Evolutionary conservation across 768 basidiomycete genomes (phyloP).

Genomic region (Calocybe cyanea): DNA sequence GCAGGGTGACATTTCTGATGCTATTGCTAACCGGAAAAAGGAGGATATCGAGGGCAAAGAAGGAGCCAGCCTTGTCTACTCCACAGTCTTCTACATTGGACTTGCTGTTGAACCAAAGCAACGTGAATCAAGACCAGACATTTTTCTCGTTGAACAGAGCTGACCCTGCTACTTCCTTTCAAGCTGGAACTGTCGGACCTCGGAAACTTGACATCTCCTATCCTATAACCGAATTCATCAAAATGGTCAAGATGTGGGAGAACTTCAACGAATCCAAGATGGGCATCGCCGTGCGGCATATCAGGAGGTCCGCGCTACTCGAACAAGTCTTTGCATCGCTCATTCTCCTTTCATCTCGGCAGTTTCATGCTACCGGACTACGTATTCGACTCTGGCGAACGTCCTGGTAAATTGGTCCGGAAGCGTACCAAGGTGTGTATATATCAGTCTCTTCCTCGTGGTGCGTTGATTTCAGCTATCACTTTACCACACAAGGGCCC

Average conservation of each 20-base stretch:
- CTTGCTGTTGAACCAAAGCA: slow-evolving; percentile 88
- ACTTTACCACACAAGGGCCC: slow-evolving; percentile 40
- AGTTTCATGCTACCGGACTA: slow-evolving; percentile 78
- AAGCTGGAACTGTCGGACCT: slow-evolving; percentile 75
- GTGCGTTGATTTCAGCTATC: slow-evolving; percentile 12
- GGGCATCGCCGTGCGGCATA: slow-evolving; percentile 92
- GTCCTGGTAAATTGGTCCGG: slow-evolving; percentile 62
- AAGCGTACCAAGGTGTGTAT: slow-evolving; percentile 70
- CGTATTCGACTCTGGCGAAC: slow-evolving; percentile 79
- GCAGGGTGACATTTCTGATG: slow-evolving; percentile 79
- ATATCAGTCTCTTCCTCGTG: slow-evolving; percentile 1
- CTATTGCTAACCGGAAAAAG: slow-evolving; percentile 66
- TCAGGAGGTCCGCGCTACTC: slow-evolving; percentile 66
- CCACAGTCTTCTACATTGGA: slow-evolving; percentile 98
- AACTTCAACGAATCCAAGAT: slow-evolving; percentile 88
- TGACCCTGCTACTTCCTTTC: slow-evolving; percentile 9
- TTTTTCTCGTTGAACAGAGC: slow-evolving; percentile 7
- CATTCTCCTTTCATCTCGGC: slow-evolving; percentile 2
- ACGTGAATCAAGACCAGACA: slow-evolving; percentile 46
- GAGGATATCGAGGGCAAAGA: slow-evolving; percentile 77
- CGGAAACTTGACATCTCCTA: slow-evolving; percentile 94
- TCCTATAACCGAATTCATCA: slow-evolving; percentile 93
- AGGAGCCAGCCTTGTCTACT: slow-evolving; percentile 75
- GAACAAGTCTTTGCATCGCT: neutral
- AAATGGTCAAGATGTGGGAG: slow-evolving; percentile 94